These are phyloP conservation scores for Penicillium psychrofluorescens DNA, from an alignment of 495 filamentous ascomycete genomes.

Conservation along the genomic window DNA sequence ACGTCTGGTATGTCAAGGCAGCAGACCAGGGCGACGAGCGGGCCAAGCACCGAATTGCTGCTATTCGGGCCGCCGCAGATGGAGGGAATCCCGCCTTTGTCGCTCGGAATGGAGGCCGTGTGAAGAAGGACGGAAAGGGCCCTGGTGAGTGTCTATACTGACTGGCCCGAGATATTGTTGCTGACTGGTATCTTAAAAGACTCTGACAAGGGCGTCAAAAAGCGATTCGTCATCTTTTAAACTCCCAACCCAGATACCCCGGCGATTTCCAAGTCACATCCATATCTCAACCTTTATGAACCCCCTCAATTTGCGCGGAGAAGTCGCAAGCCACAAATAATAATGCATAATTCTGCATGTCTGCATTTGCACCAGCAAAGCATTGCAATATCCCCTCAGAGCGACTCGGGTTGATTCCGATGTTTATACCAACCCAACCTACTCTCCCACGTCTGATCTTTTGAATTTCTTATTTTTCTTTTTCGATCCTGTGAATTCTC, in stretches of 20 bases:
- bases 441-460: too few relatives aligned
- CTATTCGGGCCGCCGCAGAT: constrained; percentile 78
- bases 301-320: background rate
- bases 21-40: constrained; percentile 88
- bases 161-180: background rate
- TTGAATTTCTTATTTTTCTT: too few relatives aligned
- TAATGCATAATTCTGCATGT: background rate
- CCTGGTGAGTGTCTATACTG: constrained; percentile 6
- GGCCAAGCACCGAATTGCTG: constrained; percentile 75
- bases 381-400: background rate
- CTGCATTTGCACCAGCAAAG: background rate
- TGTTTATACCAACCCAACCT: background rate
- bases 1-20: constrained; percentile 96
- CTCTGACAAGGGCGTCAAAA: constrained; percentile 14
- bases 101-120: constrained; percentile 6
- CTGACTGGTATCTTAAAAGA: constrained; percentile 2
- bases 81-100: constrained; percentile 48
- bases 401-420: background rate
- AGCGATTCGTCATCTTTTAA: too few relatives aligned
- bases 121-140: constrained; percentile 11
- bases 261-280: too few relatives aligned
- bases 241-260: too few relatives aligned
- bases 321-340: too few relatives aligned
- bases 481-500: too few relatives aligned
- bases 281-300: too few relatives aligned